Percentiles rank a stretch among this genome's conserved stretches.
phyloP scores from a whole-genome alignment of 2,329 filamentous ascomycete genomes.

The Penicillium hesseltinei region DNA sequence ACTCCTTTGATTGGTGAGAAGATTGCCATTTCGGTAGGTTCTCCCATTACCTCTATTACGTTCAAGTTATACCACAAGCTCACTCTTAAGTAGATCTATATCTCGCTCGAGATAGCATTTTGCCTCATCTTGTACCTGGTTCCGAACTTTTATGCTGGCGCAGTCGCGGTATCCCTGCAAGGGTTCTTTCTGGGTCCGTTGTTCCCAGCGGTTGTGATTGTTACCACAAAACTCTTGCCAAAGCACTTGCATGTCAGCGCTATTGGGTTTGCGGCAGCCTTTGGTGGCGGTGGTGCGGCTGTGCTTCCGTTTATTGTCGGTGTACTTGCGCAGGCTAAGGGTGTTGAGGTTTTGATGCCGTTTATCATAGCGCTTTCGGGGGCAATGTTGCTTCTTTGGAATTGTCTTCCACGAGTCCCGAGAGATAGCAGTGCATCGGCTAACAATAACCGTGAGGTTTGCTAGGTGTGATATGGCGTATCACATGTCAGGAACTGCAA shows the following conservation, averaged over 20 bases:
- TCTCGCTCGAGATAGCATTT: constrained; percentile 62
- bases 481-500: not conserved
- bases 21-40: constrained; percentile 51
- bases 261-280: constrained; percentile 70
- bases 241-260: constrained; percentile 66
- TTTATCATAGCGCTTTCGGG: constrained; percentile 56
- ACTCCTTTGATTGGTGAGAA: constrained; percentile 67
- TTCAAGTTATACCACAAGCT: not conserved
- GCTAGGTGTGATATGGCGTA: not conserved
- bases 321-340: constrained; percentile 53
- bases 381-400: constrained; percentile 53
- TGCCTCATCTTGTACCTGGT: constrained; percentile 79
- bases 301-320: constrained; percentile 49
- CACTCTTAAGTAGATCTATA: constrained; percentile 49
- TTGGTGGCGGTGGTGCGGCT: constrained; percentile 68
- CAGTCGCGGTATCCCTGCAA: constrained; percentile 66
- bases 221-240: constrained; percentile 67
- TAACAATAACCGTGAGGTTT: not conserved
- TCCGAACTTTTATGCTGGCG: constrained; percentile 70
- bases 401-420: not conserved
- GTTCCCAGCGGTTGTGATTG: constrained; percentile 68
- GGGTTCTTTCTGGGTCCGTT: constrained; percentile 73
- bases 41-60: not conserved
- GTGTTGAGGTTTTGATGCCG: constrained; percentile 60
- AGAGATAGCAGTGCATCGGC: not conserved